Conservation (phyloP, 495 filamentous ascomycete genomes). For the Penicillium verhagenii region DNA sequence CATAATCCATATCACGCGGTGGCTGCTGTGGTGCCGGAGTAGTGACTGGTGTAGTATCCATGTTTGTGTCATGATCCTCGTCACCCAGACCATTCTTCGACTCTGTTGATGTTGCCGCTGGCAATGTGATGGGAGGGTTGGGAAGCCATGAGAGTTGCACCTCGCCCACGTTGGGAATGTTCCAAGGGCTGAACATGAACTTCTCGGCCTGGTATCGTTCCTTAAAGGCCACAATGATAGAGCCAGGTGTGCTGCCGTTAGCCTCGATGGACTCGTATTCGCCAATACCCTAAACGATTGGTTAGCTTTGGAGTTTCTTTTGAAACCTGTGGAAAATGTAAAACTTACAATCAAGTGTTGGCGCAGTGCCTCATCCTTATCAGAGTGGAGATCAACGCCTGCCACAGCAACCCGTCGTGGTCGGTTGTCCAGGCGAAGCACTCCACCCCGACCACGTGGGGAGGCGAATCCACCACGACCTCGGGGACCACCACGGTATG, state of each 20-base stretch:
- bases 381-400: slow-evolving; percentile 64
- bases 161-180: slow-evolving; percentile 73
- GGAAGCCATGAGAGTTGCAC: slow-evolving; percentile 74
- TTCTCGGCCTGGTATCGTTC: slow-evolving; percentile 89
- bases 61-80: slow-evolving; percentile 36
- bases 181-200: slow-evolving; percentile 66
- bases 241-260: slow-evolving; percentile 55
- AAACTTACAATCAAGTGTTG: slow-evolving; percentile 80
- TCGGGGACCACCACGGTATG: slow-evolving; percentile 49
- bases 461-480: slow-evolving; percentile 53
- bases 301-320: slow-evolving; percentile 9
- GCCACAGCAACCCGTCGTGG: slow-evolving; percentile 73
- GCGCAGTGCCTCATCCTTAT: slow-evolving; percentile 79
- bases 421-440: slow-evolving; percentile 83
- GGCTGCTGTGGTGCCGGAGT: slow-evolving; percentile 24
- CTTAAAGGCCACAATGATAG: slow-evolving; percentile 74
- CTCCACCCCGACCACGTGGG: slow-evolving; percentile 49
- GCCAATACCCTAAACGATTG: slow-evolving; percentile 62
- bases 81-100: slow-evolving; percentile 29
- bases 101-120: slow-evolving; percentile 20
- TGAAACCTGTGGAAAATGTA: slow-evolving; percentile 18
- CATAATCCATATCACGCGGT: slow-evolving; percentile 47
- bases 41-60: slow-evolving; percentile 30
- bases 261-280: slow-evolving; percentile 77
- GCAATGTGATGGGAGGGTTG: slow-evolving; percentile 35